Percentiles rank a stretch among this genome's conserved stretches.
These are phyloP conservation scores for Polyporus tsugae DNA, from an alignment of 1,284 basidiomycete species.

Conservation along the genomic window DNA sequence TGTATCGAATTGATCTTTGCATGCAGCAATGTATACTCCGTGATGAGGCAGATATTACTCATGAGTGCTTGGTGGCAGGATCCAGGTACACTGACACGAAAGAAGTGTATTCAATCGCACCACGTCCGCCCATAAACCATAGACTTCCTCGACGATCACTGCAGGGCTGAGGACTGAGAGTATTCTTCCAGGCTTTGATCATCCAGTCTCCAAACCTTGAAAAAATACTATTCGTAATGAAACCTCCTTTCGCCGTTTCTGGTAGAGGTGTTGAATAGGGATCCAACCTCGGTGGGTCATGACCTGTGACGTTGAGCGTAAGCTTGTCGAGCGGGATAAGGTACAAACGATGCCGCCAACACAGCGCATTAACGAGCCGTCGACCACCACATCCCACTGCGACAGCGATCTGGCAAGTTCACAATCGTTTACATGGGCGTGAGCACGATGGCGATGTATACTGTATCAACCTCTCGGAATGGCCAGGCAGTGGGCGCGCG, in stretches of 20 bases:
- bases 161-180: no score
- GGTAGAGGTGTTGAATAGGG: conserved; percentile 57
- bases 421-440: neutral
- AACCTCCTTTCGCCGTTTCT: conserved; percentile 1
- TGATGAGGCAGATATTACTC: neutral
- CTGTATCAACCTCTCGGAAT: neutral
- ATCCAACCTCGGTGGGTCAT: conserved; percentile 16
- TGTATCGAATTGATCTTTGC: conserved; percentile 23
- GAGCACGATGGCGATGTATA: neutral
- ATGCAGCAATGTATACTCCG: neutral
- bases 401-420: no score
- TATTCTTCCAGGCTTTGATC: no score
- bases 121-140: no score
- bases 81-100: no score
- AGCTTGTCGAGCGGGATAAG: neutral
- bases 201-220: no score
- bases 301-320: conserved; percentile 2
- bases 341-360: neutral
- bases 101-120: no score
- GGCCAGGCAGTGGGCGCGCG: neutral
- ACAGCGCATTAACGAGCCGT: no score
- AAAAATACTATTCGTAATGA: no score
- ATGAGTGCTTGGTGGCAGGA: no score
- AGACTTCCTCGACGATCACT: no score
- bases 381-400: no score